These are phyloP conservation scores for Uncinocarpus reesii DNA, from an alignment of 2,329 filamentous ascomycete genomes.

Conservation along the genomic window DNA sequence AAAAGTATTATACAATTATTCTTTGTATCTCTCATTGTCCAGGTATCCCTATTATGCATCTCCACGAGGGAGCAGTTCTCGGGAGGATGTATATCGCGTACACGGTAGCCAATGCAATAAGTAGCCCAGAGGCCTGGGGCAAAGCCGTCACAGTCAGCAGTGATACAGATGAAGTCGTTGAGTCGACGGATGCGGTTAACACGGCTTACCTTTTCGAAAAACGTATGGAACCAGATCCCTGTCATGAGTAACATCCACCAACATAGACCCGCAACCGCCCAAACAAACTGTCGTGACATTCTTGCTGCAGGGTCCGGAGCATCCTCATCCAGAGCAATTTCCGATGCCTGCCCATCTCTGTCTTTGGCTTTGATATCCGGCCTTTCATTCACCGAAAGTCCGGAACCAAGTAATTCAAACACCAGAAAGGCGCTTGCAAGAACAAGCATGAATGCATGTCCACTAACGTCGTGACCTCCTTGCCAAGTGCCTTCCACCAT, in stretches of 20 bases:
- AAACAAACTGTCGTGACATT: constrained; percentile 42
- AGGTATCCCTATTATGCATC: constrained; percentile 38
- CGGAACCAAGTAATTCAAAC: constrained; percentile 63
- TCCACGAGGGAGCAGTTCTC: constrained; percentile 35
- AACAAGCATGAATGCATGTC: constrained; percentile 87
- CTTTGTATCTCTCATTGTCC: constrained; percentile 23
- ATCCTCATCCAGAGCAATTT: constrained; percentile 22
- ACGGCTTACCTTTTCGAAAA: constrained; percentile 76
- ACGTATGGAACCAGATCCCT: constrained; percentile 95
- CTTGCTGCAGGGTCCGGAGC: constrained; percentile 46
- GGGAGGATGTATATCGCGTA: constrained; percentile 45
- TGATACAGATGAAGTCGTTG: neutral
- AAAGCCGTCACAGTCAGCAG: constrained; percentile 13
- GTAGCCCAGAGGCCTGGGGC: constrained; percentile 40
- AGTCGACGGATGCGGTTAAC: constrained; percentile 19
- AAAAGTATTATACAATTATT: constrained; percentile 6
- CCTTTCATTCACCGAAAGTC: constrained; percentile 55
- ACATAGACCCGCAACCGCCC: constrained; percentile 57
- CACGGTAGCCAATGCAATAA: constrained; percentile 40
- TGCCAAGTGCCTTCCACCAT: constrained; percentile 71
- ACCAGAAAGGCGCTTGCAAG: constrained; percentile 70
- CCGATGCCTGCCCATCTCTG: constrained; percentile 19
- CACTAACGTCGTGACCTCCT: constrained; percentile 93
- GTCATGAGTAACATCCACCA: constrained; percentile 99
- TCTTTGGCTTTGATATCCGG: constrained; percentile 36